A percentile compares a stretch with the other conserved stretches of the same genome.
phyloP scores from a whole-genome alignment of 2,329 filamentous ascomycete genomes.

The Trichoderma sp. region DNA sequence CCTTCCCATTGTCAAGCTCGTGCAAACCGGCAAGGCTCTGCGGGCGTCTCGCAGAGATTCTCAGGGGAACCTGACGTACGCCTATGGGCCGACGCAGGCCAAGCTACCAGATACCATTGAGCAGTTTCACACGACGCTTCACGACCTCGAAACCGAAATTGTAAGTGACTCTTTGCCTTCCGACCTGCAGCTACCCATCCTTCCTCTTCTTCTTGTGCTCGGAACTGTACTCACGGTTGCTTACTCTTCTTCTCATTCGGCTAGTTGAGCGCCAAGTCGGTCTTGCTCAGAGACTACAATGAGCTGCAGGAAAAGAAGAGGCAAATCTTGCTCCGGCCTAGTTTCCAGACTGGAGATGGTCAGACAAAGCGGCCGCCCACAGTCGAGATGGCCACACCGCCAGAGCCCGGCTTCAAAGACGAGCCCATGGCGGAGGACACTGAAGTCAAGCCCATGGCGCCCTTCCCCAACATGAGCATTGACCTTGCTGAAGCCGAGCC shows the following conservation, averaged over 20 bases:
- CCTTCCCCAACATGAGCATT: constrained; percentile 61
- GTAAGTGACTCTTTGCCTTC: constrained; percentile 43
- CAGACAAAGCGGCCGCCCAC: constrained; percentile 43
- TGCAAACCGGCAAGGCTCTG: constrained; percentile 62
- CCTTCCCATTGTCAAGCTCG: constrained; percentile 47
- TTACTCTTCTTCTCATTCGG: neutral
- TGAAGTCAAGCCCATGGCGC: constrained; percentile 50
- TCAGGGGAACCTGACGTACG: constrained; percentile 42
- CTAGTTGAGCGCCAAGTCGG: constrained; percentile 55
- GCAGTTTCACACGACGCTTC: constrained; percentile 56
- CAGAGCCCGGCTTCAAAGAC: constrained; percentile 34
- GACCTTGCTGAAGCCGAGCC: constrained; percentile 40
- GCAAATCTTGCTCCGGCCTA: constrained; percentile 24
- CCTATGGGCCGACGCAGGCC: constrained; percentile 41
- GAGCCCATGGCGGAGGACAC: constrained; percentile 43
- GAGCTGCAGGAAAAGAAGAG: constrained; percentile 39
- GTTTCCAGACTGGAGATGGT: constrained; percentile 39
- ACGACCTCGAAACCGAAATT: constrained; percentile 60
- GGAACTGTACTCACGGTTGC: neutral
- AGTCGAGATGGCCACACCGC: constrained; percentile 45
- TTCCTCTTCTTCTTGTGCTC: neutral
- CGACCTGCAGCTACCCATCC: neutral
- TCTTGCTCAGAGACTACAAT: constrained; percentile 58
- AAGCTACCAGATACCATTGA: constrained; percentile 53
- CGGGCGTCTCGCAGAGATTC: constrained; percentile 52